A percentile compares a stretch with the other conserved stretches of the same genome.
phyloP scores from a whole-genome alignment of 495 filamentous ascomycete species.

The Penicillium maclennaniae region DNA sequence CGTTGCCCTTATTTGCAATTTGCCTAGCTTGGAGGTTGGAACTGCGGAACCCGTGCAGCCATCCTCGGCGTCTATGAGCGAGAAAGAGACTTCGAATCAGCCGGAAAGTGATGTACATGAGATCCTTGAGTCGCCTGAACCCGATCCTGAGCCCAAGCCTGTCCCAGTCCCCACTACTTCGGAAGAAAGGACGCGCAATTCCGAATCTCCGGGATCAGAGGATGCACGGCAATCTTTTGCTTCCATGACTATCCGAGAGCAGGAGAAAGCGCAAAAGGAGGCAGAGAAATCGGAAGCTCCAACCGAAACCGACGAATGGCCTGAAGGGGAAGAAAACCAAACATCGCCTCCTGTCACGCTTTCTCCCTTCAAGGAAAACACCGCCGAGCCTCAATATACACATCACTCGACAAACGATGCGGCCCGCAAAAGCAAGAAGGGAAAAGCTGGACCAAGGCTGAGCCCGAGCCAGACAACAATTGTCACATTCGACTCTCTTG shows the following conservation, averaged over 20 bases:
- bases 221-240: conserved; percentile 20
- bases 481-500: conserved; percentile 86
- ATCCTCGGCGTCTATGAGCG: not conserved
- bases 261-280: conserved; percentile 1
- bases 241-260: conserved; percentile 23
- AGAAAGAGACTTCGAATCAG: conserved; percentile 13
- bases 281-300: conserved; percentile 5
- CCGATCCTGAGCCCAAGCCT: conserved; percentile 25
- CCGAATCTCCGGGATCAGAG: conserved; percentile 20
- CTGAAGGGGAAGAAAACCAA: conserved; percentile 25
- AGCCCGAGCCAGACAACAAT: conserved; percentile 57
- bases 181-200: conserved; percentile 1
- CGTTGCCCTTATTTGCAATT: conserved; percentile 91
- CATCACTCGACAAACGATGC: conserved; percentile 2
- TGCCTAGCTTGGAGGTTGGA: conserved; percentile 49
- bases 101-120: conserved; percentile 26
- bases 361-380: not conserved
- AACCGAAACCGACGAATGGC: conserved; percentile 21
- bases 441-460: conserved; percentile 22
- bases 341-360: conserved; percentile 12
- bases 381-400: not conserved
- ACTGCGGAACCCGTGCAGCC: conserved; percentile 17
- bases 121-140: conserved; percentile 36
- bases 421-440: conserved; percentile 28
- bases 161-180: not conserved